Conservation (phyloP, 192 early-diverging fungal species). For the Dissophora ornata region DNA sequence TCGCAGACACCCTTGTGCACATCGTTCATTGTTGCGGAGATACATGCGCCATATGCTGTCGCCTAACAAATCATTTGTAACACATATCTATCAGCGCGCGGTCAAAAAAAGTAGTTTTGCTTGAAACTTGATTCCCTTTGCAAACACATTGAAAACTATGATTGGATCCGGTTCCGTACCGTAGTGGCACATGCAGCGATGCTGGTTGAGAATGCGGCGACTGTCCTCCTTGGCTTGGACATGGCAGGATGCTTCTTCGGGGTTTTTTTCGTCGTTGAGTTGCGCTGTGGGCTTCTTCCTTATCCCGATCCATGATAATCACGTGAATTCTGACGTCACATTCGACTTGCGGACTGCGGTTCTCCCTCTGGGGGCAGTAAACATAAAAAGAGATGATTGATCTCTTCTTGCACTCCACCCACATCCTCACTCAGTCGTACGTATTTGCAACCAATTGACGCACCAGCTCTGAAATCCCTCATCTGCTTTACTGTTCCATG, state of each 20-base stretch:
- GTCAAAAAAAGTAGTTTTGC: no score
- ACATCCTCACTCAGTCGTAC: conserved; percentile 18
- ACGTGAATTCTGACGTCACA: conserved; percentile 1
- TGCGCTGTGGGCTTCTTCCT: no score
- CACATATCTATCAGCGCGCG: no score
- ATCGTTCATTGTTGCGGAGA: conserved; percentile 45
- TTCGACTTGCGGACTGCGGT: conserved; percentile 4
- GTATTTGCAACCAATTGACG: not conserved
- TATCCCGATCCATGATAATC: no score
- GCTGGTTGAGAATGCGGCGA: conserved; percentile 42
- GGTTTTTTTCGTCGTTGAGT: not conserved
- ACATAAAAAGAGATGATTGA: conserved; percentile 20
- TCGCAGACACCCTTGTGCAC: conserved; percentile 50
- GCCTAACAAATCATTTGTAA: no score
- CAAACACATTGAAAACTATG: no score
- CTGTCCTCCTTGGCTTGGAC: conserved; percentile 47
- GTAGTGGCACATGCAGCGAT: conserved; percentile 36
- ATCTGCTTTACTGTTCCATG: no score
- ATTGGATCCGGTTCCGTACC: conserved; percentile 6
- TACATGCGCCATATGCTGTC: conserved; percentile 44
- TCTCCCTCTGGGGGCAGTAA: not conserved
- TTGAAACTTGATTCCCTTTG: no score
- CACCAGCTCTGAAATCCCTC: no score
- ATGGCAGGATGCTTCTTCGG: not conserved
- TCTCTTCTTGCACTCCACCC: conserved; percentile 17